Percentiles rank a stretch among this genome's conserved stretches.
phyloP scores from a whole-genome alignment of 805 yeast species.

The Limtongia smithiae region DNA sequence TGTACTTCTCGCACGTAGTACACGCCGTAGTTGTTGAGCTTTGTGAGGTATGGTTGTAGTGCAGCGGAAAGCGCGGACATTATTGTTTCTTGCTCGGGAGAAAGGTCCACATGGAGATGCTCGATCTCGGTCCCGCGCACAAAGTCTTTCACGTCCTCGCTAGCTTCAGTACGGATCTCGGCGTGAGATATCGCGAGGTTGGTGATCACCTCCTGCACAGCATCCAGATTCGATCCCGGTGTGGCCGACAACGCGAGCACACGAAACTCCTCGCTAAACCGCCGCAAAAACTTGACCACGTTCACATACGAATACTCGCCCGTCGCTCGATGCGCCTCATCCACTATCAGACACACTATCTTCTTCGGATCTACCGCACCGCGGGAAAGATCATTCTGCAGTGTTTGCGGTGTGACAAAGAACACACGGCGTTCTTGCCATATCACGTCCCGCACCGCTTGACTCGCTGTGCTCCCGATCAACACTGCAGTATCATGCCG shows the following conservation, averaged over 20 bases:
- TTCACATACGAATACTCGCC: constrained; percentile 87
- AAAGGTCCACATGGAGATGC: constrained; percentile 53
- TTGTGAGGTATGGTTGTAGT: constrained; percentile 58
- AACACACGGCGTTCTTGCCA: constrained; percentile 78
- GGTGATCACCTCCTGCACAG: constrained; percentile 79
- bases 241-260: constrained; percentile 91
- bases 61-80: constrained; percentile 59
- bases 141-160: constrained; percentile 74
- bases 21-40: constrained; percentile 58
- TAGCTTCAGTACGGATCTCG: constrained; percentile 81
- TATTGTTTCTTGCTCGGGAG: constrained; percentile 54
- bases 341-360: constrained; percentile 74
- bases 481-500: constrained; percentile 73
- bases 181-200: constrained; percentile 70
- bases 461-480: constrained; percentile 51
- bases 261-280: constrained; percentile 65
- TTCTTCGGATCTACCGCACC: constrained; percentile 75
- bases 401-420: constrained; percentile 94
- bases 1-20: constrained; percentile 65
- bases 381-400: constrained; percentile 77
- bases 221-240: constrained; percentile 83
- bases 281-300: constrained; percentile 63
- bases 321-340: constrained; percentile 93
- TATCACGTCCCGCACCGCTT: constrained; percentile 60
- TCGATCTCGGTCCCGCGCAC: constrained; percentile 66